Percentiles rank a stretch among this genome's conserved stretches.
phyloP scores from a whole-genome alignment of 2,329 filamentous ascomycete genomes.

The Aaosphaeria pasadenensis region DNA sequence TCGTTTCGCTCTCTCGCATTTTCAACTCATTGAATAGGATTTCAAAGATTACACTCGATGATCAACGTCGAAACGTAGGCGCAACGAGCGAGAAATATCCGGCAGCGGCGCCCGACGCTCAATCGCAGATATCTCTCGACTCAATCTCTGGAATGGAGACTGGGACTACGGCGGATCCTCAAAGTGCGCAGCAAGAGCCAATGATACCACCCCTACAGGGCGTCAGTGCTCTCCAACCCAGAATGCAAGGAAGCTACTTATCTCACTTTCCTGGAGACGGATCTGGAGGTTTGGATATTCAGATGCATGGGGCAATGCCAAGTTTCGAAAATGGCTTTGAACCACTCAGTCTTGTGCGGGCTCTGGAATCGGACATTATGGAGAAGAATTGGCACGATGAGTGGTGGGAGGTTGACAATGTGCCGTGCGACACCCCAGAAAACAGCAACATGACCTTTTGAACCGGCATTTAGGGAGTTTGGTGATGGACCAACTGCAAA shows the following conservation, averaged over 20 bases:
- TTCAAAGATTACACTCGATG: constrained; percentile 21
- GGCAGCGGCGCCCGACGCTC: neutral
- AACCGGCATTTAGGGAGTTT: no score
- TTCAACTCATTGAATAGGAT: constrained; percentile 28
- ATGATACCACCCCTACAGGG: neutral
- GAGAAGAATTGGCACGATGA: constrained; percentile 23
- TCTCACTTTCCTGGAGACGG: constrained; percentile 5
- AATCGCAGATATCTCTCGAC: neutral
- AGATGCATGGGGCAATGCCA: constrained; percentile 5
- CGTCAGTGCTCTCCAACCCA: neutral
- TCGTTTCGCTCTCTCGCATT: constrained; percentile 18
- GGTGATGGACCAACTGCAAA: no score
- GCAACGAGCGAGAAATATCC: neutral
- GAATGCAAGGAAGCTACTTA: constrained; percentile 7
- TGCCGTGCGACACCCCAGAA: no score
- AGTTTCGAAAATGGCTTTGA: constrained; percentile 16
- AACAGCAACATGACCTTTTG: no score
- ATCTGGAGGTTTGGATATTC: constrained; percentile 15
- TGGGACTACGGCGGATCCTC: neutral
- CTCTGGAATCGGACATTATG: constrained; percentile 27
- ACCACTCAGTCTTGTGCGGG: constrained; percentile 21
- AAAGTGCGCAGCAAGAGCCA: neutral
- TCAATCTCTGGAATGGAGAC: neutral
- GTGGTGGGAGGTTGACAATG: constrained; percentile 20
- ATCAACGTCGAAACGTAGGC: neutral